Evolutionary conservation across 1,284 basidiomycete genomes (phyloP), one percentile per base, ranked within the genome.

Genomic region (Mycosarcoma mackinlayi): DNA sequence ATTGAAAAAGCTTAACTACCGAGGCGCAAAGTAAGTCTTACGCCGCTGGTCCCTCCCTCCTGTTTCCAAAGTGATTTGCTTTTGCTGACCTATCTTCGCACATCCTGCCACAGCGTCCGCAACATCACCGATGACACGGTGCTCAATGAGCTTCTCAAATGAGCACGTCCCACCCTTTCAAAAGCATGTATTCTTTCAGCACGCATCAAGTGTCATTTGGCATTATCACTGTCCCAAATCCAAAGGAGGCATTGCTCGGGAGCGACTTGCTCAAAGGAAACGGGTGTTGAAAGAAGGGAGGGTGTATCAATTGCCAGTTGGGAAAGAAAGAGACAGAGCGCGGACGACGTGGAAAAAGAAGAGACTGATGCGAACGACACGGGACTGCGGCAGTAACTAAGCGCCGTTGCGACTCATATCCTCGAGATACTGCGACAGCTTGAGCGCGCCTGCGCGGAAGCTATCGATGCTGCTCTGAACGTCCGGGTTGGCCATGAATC

Each of bases 1-100:
- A 10, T 86, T 97, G 65, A 89, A 91, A 75, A 87, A 90, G 74
- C 83, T 96, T 82, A 97, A 98, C 84, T 98, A 98, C 84, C 89
- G 94, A 18, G 94, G 92, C 13, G 84, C 86, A 24, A 90, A 90
- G 88, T 89, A 67, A 84, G 86, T 50, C 35, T 14, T 8, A 5
- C 18, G 3, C 16, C 23, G 24, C 19, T 24, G 33, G 18, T 28
- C 5, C 6, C 13, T 14, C 30, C 18, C 33, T 11, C 33, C 30
- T 31, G 25, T 18, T 18, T 35, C 24, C 18, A 9, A 2, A 9
- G 18, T 23, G 33, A 35, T 10, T 28, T n/a, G 30, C 23, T 24
- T 27, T 4, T 7, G 31, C 59, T 62, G 59, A 62, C 47, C 18
- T 24, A 2, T 13, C 16, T n/a, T 8, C 16, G 2, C 18, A 11